These are phyloP conservation scores for Buddleja alternifolia DNA, from an alignment of 257 asterid genomes.

Conservation along the genomic window DNA sequence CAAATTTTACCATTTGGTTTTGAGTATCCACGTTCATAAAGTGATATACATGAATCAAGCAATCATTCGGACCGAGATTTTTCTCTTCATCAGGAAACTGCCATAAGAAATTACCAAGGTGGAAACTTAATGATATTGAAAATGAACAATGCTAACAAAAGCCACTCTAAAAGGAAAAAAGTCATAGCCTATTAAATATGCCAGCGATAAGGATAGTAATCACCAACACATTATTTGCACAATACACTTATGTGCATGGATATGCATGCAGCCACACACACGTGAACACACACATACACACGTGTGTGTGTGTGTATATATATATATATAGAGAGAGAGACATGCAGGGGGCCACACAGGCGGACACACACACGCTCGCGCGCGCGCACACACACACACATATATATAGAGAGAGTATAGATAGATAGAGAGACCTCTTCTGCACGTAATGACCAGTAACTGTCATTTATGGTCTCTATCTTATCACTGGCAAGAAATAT, in stretches of 20 bases:
- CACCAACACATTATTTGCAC: no score
- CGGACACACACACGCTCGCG: no score
- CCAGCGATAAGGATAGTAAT: background rate
- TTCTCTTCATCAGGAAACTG: constrained; percentile 49
- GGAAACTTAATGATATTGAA: background rate
- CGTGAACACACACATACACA: no score
- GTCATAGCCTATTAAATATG: background rate
- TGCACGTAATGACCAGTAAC: constrained; percentile 42
- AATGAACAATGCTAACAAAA: background rate
- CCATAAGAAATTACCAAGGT: background rate
- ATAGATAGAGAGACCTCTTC: constrained; percentile 42
- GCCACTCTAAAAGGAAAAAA: background rate
- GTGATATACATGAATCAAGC: constrained; percentile 67
- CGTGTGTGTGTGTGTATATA: no score
- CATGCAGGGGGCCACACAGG: background rate
- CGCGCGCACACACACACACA: no score
- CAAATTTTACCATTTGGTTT: constrained; percentile 51
- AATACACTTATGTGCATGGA: no score
- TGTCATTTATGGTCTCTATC: constrained; percentile 45
- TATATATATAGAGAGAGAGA: no score
- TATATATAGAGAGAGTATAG: background rate
- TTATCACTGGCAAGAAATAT: constrained; percentile 39
- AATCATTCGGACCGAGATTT: constrained; percentile 38
- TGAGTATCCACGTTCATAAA: constrained; percentile 50
- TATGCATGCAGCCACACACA: no score